A percentile compares a stretch with the other conserved stretches of the same genome.
Evolutionary conservation across 1,284 basidiomycete genomes (phyloP).

Genomic region (Coriolopsis trogii): DNA sequence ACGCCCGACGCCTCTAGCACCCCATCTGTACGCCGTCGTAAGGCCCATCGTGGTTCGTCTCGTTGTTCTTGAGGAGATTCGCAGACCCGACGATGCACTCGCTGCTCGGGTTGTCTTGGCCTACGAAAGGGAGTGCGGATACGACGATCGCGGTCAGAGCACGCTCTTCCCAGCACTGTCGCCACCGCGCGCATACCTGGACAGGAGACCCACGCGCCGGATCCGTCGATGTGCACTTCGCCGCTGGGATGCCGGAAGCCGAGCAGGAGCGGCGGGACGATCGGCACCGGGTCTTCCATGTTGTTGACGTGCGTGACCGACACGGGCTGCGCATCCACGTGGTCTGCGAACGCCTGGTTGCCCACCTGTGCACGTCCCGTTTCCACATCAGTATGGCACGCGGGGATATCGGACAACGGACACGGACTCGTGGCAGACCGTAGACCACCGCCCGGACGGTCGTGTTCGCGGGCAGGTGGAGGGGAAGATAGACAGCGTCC

Average conservation of each 20-base stretch:
- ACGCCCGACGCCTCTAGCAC: slow-evolving; percentile 32
- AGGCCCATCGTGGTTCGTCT: slow-evolving; percentile 55
- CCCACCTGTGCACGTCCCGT: too few species aligned
- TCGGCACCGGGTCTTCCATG: slow-evolving; percentile 30
- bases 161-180: too few species aligned
- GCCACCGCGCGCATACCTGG: slow-evolving; percentile 40
- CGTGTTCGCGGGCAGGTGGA: slow-evolving; percentile 41
- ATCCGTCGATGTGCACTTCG: slow-evolving; percentile 57
- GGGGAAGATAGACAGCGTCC: slow-evolving; percentile 47
- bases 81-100: slow-evolving; percentile 61
- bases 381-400: background rate
- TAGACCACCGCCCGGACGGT: slow-evolving; percentile 45
- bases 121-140: slow-evolving; percentile 20
- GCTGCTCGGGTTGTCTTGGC: slow-evolving; percentile 56
- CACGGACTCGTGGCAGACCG: slow-evolving; percentile 55
- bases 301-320: slow-evolving; percentile 40
- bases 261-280: slow-evolving; percentile 47
- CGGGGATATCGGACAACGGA: slow-evolving; percentile 1
- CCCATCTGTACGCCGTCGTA: slow-evolving; percentile 60
- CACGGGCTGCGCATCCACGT: slow-evolving; percentile 48
- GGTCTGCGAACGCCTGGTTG: slow-evolving; percentile 58
- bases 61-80: slow-evolving; percentile 46
- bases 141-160: background rate
- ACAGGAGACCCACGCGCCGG: slow-evolving; percentile 48
- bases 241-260: slow-evolving; percentile 59